These are phyloP conservation scores for Naganishia onofrii DNA, from an alignment of 768 basidiomycete genomes.

Conservation along the genomic window DNA sequence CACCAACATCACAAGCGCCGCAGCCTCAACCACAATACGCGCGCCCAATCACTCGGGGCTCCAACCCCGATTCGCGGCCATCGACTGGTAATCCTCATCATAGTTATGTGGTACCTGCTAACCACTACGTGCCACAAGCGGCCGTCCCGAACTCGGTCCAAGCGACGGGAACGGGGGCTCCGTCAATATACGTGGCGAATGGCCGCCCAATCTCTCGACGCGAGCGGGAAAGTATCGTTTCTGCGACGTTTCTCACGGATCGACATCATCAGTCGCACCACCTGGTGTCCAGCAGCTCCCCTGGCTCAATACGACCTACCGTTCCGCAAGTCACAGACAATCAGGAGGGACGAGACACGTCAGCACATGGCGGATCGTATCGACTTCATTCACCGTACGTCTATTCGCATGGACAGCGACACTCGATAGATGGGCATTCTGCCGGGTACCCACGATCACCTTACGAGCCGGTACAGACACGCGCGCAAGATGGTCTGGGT, in stretches of 20 bases:
- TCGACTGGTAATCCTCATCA: slow-evolving; percentile 4
- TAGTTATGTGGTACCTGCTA: not conserved
- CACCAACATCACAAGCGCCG: not conserved
- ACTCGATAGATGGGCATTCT: not conserved
- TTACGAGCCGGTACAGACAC: not conserved
- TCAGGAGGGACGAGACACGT: not conserved
- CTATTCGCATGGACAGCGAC: slow-evolving; percentile 5
- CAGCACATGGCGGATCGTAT: not conserved
- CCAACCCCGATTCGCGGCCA: slow-evolving; percentile 10
- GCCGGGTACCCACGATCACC: not conserved
- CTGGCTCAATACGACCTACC: not conserved
- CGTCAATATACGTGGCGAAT: not conserved
- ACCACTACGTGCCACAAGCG: not conserved
- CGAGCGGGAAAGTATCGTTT: not conserved
- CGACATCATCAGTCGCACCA: not conserved
- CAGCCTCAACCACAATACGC: not conserved
- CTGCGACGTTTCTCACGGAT: not conserved
- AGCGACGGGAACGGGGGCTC: not conserved
- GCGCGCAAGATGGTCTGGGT: not conserved
- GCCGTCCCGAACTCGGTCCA: not conserved
- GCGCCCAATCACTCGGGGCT: slow-evolving; percentile 7
- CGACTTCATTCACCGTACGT: slow-evolving; percentile 4
- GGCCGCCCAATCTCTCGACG: slow-evolving; percentile 11
- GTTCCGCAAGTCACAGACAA: not conserved
- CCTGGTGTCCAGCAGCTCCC: not conserved